Evolutionary conservation across 1,284 basidiomycete species (phyloP).

Genomic region (Neolentinus lepideus): DNA sequence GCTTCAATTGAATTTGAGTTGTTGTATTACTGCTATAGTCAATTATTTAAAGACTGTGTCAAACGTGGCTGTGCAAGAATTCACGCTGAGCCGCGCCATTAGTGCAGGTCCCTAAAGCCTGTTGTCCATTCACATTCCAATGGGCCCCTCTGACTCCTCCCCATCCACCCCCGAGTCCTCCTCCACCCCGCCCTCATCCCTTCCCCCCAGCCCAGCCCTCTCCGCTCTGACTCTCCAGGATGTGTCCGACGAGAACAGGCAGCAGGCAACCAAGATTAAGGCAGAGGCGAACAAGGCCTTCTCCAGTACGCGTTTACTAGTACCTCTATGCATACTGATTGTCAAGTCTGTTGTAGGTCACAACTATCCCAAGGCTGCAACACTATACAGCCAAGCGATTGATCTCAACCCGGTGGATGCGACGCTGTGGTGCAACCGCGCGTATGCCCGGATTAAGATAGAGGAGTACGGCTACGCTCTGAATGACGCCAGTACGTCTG

Average conservation of each 20-base stretch:
- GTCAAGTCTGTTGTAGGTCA: conserved; percentile 29
- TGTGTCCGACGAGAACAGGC: conserved; percentile 64
- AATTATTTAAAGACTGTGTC: too few species aligned
- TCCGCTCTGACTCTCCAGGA: conserved; percentile 41
- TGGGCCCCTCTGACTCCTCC: conserved; percentile 20
- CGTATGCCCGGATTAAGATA: conserved; percentile 70
- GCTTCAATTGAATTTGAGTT: too few species aligned
- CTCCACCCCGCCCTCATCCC: conserved; percentile 44
- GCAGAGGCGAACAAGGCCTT: conserved; percentile 85
- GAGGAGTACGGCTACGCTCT: conserved; percentile 83
- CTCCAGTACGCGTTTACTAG: conserved; percentile 38
- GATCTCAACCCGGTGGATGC: conserved; percentile 72
- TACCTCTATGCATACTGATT: neutral
- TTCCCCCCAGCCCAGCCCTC: conserved; percentile 52
- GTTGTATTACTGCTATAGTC: too few species aligned
- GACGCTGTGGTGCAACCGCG: conserved; percentile 77
- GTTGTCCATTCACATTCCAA: conserved; percentile 12
- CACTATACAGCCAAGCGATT: conserved; percentile 73
- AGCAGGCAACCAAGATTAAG: conserved; percentile 68
- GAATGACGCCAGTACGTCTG: conserved; percentile 61
- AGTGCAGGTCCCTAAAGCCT: conserved; percentile 11
- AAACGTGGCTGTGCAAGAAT: too few species aligned
- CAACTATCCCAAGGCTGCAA: conserved; percentile 57
- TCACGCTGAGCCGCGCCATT: too few species aligned
- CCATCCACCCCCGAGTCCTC: conserved; percentile 24